Evolutionary conservation across 805 yeast genomes (phyloP).

Genomic region (Cyberlindnera sargentensis): DNA sequence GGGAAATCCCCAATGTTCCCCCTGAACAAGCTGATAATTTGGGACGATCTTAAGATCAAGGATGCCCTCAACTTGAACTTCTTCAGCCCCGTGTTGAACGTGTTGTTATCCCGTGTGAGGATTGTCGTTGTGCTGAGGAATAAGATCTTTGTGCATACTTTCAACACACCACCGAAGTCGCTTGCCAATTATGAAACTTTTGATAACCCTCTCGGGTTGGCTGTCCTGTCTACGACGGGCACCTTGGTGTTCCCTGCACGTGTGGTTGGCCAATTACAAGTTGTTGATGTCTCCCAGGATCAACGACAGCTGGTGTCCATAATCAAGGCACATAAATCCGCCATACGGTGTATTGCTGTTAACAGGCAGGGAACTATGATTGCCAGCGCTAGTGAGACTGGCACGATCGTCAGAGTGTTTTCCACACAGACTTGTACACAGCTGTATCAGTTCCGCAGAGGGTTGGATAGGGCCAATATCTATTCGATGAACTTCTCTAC

Average conservation of each 20-base stretch:
- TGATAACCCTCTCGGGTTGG: constrained; percentile 23
- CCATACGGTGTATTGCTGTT: constrained; percentile 54
- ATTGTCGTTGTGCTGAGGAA: constrained; percentile 66
- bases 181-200: constrained; percentile 28
- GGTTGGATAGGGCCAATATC: constrained; percentile 76
- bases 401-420: constrained; percentile 73
- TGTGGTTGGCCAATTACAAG: constrained; percentile 68
- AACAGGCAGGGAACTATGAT: constrained; percentile 58
- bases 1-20: constrained; percentile 77
- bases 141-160: constrained; percentile 69
- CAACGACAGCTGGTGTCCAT: constrained; percentile 60
- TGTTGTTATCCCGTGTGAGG: constrained; percentile 65
- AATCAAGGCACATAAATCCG: constrained; percentile 70
- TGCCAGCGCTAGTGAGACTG: constrained; percentile 78
- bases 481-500: constrained; percentile 83
- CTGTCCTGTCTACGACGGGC: constrained; percentile 29
- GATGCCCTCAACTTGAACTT: constrained; percentile 71
- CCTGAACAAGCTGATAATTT: constrained; percentile 70
- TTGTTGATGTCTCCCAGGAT: constrained; percentile 63
- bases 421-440: constrained; percentile 62
- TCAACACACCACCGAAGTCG: constrained; percentile 70
- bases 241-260: constrained; percentile 75
- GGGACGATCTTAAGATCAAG: constrained; percentile 85
- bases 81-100: constrained; percentile 65
- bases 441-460: constrained; percentile 82